Evolutionary conservation across 805 yeast species (phyloP).

Genomic region (Suhomyces prunicola): DNA sequence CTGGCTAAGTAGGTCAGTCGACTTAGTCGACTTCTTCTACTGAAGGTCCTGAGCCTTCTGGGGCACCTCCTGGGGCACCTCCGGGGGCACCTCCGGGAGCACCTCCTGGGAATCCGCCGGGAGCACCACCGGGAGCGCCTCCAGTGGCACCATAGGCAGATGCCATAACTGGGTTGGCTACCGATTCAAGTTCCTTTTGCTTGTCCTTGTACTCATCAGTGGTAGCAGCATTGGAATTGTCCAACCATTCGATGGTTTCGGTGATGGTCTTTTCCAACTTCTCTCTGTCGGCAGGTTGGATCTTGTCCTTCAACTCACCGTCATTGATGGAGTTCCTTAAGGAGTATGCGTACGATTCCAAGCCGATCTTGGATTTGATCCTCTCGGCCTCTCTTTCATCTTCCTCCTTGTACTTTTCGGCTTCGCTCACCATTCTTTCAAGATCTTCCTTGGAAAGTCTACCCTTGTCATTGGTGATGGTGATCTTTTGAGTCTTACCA

Average conservation of each 20-base stretch:
- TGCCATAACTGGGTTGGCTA: constrained; percentile 40
- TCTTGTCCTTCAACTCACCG: constrained; percentile 44
- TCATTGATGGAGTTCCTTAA: constrained; percentile 66
- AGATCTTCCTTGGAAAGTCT: constrained; percentile 91
- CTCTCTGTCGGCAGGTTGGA: constrained; percentile 43
- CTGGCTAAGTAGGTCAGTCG: neutral
- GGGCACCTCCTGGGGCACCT: constrained; percentile 15
- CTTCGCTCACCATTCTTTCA: constrained; percentile 97
- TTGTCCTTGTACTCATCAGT: constrained; percentile 40
- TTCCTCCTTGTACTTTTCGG: constrained; percentile 90
- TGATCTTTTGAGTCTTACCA: constrained; percentile 86
- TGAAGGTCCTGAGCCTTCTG: constrained; percentile 34
- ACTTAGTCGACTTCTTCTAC: constrained; percentile 40
- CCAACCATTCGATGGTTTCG: constrained; percentile 42
- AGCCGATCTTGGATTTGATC: constrained; percentile 82
- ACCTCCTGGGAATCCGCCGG: constrained; percentile 51
- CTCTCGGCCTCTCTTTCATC: constrained; percentile 80
- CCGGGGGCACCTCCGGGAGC: constrained; percentile 14
- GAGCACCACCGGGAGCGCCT: constrained; percentile 29
- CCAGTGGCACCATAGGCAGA: constrained; percentile 29
- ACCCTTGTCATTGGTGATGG: constrained; percentile 91
- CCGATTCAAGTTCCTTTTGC: constrained; percentile 38
- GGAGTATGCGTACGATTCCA: constrained; percentile 85
- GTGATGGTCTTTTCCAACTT: constrained; percentile 48
- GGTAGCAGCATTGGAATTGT: constrained; percentile 36